Evolutionary conservation across 2,329 filamentous ascomycete species (phyloP).

Genomic region (Botrytis elliptica): DNA sequence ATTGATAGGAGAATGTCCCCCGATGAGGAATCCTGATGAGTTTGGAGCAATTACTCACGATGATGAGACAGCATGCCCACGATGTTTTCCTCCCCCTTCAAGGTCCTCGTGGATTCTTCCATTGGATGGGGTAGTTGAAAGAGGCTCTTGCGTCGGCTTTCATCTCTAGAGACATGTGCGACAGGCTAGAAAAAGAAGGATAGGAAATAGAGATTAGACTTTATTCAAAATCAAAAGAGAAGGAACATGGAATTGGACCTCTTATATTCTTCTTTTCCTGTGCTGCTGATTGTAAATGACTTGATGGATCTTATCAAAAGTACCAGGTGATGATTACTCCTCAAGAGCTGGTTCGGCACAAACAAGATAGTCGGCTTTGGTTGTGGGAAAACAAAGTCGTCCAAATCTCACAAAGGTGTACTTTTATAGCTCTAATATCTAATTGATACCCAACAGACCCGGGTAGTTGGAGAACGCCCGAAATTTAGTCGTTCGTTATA

Average conservation of each 20-base stretch:
- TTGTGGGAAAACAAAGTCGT: background rate
- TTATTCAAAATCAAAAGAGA: background rate
- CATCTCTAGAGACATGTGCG: background rate
- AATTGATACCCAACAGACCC: background rate
- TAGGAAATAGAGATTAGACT: background rate
- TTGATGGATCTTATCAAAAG: background rate
- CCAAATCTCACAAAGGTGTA: background rate
- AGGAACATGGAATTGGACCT: rapidly evolving
- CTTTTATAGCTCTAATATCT: background rate
- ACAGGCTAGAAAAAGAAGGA: background rate
- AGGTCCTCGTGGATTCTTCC: no score
- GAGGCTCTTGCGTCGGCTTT: background rate
- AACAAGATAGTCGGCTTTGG: background rate
- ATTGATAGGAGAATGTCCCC: background rate
- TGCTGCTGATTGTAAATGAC: background rate
- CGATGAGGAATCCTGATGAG: background rate
- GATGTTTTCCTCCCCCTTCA: no score
- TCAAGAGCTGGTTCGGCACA: no score
- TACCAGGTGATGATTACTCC: background rate
- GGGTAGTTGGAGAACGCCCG: background rate
- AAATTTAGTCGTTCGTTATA: background rate
- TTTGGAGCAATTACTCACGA: background rate
- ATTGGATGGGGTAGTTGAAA: background rate
- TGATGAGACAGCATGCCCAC: background rate
- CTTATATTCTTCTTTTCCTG: background rate